Percentiles rank a stretch among this genome's conserved stretches.
phyloP scores from a whole-genome alignment of 2,329 filamentous ascomycete genomes.

The Hymenoscyphus occultus region DNA sequence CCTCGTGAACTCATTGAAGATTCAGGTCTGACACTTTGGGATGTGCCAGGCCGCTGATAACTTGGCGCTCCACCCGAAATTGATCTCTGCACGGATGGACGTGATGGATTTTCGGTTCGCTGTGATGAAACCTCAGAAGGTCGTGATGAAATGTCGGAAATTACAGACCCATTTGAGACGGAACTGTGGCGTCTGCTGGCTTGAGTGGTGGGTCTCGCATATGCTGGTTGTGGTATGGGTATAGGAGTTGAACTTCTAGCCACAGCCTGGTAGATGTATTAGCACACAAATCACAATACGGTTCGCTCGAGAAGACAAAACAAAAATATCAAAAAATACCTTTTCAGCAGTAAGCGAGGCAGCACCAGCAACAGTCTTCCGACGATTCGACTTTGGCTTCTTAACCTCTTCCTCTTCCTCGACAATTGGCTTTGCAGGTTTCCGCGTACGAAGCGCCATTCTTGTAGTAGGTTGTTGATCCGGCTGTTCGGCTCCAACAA shows the following conservation, averaged over 20 bases:
- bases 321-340: conserved; percentile 31
- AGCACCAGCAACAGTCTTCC: conserved; percentile 59
- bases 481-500: conserved; percentile 32
- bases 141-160: conserved; percentile 19
- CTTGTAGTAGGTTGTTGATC: conserved; percentile 47
- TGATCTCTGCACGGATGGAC: conserved; percentile 21
- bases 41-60: conserved; percentile 40
- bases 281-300: neutral
- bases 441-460: conserved; percentile 73
- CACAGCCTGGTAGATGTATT: conserved; percentile 20
- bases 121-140: neutral
- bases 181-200: conserved; percentile 43
- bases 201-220: conserved; percentile 30
- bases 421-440: conserved; percentile 50
- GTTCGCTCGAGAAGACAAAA: neutral
- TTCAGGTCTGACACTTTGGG: conserved; percentile 43
- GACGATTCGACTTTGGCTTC: conserved; percentile 44
- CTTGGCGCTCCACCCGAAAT: conserved; percentile 32
- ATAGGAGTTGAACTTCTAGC: conserved; percentile 31
- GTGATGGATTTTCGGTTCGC: conserved; percentile 15
- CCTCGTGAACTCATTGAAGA: conserved; percentile 44
- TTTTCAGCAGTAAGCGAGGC: conserved; percentile 46
- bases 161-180: conserved; percentile 41
- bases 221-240: conserved; percentile 28
- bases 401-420: conserved; percentile 50